Percentiles rank a stretch among this genome's conserved stretches.
Evolutionary conservation across 2,329 filamentous ascomycete genomes (phyloP).

Genomic region (Emergomyces pasteurianus): DNA sequence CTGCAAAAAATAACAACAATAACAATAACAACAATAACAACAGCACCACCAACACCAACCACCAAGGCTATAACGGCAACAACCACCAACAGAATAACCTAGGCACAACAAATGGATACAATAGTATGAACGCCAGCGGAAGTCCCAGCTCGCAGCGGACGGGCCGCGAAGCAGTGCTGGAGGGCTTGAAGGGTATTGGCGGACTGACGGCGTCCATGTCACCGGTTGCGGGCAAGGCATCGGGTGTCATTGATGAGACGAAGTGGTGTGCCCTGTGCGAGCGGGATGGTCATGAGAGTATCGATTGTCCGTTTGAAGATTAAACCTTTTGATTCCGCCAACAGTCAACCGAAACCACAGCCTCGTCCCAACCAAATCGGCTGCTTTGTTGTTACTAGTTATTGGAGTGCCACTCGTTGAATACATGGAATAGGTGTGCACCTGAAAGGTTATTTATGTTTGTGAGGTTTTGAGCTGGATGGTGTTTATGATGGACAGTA

Average conservation of each 20-base stretch:
- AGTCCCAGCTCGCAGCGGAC: conserved; percentile 24
- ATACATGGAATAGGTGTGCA: background rate
- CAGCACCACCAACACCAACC: conserved; percentile 3
- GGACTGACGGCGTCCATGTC: conserved; percentile 34
- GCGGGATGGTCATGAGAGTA: conserved; percentile 89
- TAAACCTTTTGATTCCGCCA: conserved; percentile 11
- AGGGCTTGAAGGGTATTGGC: conserved; percentile 32
- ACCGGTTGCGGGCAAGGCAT: conserved; percentile 66
- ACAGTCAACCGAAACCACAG: background rate
- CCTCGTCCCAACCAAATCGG: no score
- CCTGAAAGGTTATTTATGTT: background rate
- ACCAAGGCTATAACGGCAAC: conserved; percentile 1
- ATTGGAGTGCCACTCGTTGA: background rate
- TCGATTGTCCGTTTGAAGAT: conserved; percentile 88
- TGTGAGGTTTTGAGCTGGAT: background rate
- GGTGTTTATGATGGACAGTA: background rate
- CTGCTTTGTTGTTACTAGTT: background rate
- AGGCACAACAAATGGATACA: conserved; percentile 1
- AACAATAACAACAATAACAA: background rate
- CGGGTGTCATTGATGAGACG: conserved; percentile 62
- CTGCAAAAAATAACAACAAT: conserved; percentile 12
- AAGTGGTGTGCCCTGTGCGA: conserved; percentile 98
- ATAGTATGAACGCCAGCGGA: background rate
- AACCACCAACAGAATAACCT: background rate
- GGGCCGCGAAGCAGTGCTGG: conserved; percentile 30